phyloP scores from a whole-genome alignment of 2,329 filamentous ascomycete genomes.

The Tricladium varicosporioides region DNA sequence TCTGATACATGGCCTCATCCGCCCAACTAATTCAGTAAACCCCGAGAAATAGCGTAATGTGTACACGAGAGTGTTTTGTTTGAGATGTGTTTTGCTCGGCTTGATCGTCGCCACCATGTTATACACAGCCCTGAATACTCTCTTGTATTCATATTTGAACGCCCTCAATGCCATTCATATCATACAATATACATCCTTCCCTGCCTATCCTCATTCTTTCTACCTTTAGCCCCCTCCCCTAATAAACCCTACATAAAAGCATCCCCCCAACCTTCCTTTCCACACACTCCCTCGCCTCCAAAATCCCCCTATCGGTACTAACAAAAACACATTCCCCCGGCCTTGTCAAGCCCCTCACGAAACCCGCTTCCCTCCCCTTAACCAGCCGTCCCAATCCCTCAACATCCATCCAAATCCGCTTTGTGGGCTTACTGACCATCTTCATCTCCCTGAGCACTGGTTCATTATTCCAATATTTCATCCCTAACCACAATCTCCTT shows the following conservation, averaged over 20 bases:
- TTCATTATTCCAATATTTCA: conserved; percentile 73
- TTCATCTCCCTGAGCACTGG: conserved; percentile 64
- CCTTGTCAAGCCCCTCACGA: conserved; percentile 62
- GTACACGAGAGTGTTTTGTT: background rate
- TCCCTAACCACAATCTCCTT: conserved; percentile 65
- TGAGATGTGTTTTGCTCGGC: background rate
- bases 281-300: conserved; percentile 69
- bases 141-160: conserved; percentile 8
- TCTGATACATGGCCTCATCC: no score
- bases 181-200: conserved; percentile 20
- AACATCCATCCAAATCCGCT: conserved; percentile 61
- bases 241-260: conserved; percentile 61
- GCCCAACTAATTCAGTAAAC: no score
- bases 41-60: no score
- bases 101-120: background rate
- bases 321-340: conserved; percentile 70
- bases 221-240: conserved; percentile 19
- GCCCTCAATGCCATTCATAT: conserved; percentile 19
- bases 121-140: conserved; percentile 1
- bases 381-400: conserved; percentile 55
- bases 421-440: conserved; percentile 66
- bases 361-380: conserved; percentile 54
- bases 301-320: conserved; percentile 62
- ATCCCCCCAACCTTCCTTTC: conserved; percentile 68
- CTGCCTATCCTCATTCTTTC: background rate